Conservation (phyloP, 225 moss, liverwort and hornwort species). For the Anthoceros angustus region DNA sequence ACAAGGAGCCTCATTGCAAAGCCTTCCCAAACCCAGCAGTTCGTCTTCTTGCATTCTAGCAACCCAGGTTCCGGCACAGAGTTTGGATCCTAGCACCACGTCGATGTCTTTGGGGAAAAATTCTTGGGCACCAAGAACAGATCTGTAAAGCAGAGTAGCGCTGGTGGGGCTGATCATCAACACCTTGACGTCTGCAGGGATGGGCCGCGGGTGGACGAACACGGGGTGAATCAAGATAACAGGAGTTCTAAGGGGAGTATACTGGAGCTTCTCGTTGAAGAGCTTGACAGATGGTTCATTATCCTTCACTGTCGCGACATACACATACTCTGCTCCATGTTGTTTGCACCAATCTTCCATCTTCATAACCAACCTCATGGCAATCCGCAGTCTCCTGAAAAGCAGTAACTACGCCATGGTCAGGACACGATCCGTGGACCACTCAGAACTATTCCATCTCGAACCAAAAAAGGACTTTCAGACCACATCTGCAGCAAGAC, state of each 20-base stretch:
- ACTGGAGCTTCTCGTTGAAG: constrained; percentile 55
- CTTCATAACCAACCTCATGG: constrained; percentile 34
- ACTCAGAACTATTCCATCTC: too few species aligned
- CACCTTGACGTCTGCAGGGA: constrained; percentile 36
- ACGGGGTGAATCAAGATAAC: constrained; percentile 76
- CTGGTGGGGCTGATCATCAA: constrained; percentile 41
- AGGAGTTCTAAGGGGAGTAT: constrained; percentile 50
- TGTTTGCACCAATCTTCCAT: constrained; percentile 91
- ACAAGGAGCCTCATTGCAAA: constrained; percentile 24
- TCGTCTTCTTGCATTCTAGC: constrained; percentile 36
- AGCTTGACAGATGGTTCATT: constrained; percentile 61
- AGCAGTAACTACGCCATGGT: not conserved
- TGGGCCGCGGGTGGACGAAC: constrained; percentile 43
- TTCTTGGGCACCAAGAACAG: constrained; percentile 60
- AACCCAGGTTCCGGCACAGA: constrained; percentile 95
- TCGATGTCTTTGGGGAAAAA: constrained; percentile 91
- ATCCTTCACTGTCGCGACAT: constrained; percentile 69
- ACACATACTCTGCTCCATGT: constrained; percentile 60
- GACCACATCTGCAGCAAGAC: too few species aligned
- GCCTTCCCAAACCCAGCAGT: constrained; percentile 10
- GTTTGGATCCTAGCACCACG: constrained; percentile 45
- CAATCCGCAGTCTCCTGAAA: constrained; percentile 82
- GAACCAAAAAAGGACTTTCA: too few species aligned
- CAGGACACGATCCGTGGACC: too few species aligned
- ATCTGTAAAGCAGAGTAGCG: constrained; percentile 48